Evolutionary conservation across 108 stramenopile species (phyloP).

Genomic region (Cylindrotheca fusiformis): DNA sequence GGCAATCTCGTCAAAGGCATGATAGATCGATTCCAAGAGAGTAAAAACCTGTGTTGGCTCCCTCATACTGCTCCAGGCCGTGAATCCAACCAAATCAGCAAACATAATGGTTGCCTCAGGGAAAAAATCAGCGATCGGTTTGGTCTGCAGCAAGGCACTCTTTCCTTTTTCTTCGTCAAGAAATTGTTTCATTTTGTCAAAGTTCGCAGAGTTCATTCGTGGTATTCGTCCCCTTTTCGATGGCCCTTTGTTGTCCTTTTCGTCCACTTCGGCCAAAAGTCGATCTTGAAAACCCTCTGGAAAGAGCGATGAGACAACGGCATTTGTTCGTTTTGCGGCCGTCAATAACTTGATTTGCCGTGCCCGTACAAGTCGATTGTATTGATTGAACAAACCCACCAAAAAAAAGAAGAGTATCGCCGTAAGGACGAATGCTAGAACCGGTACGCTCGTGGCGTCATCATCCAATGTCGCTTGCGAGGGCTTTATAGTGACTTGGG

Average conservation of each 20-base stretch:
- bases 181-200: neutral
- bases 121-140: conserved; percentile 9
- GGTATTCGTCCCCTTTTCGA: neutral
- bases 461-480: neutral
- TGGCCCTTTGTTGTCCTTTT: neutral
- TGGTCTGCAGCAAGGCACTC: neutral
- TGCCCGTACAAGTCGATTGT: conserved; percentile 26
- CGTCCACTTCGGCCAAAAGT: conserved; percentile 3
- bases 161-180: neutral
- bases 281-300: conserved; percentile 7
- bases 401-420: neutral
- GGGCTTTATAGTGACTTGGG: neutral
- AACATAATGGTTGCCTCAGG: conserved; percentile 10
- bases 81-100: conserved; percentile 11
- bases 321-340: conserved; percentile 17
- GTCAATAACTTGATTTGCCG: conserved; percentile 34
- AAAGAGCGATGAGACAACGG: conserved; percentile 22
- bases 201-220: neutral
- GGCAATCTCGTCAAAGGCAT: conserved; percentile 1
- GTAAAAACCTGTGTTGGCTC: conserved; percentile 3
- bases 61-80: neutral
- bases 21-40: neutral
- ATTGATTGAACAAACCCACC: conserved; percentile 8
- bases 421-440: neutral
- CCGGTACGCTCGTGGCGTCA: neutral